Base-by-base conservation (phyloP, 2,329 filamentous ascomycete species). In the Fusarium gaditjirri region DNA sequence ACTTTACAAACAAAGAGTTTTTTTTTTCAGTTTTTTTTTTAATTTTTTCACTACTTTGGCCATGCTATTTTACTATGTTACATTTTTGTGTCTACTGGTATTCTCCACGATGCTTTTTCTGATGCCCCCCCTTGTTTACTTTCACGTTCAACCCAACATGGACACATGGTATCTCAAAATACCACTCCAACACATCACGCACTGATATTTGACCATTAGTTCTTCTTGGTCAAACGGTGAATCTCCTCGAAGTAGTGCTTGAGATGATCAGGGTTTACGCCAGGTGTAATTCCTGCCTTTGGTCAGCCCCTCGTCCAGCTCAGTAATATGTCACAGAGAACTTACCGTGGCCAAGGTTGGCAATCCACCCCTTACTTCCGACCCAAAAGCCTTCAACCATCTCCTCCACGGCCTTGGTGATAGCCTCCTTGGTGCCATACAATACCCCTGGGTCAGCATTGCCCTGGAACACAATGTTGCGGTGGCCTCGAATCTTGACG, bases 201-300 rank as follows among this genome's bases (percentile, higher is more conserved):
- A 29, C 27, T 39, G 16, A 16, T 7, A 19, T 29, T 46, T n/a
- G 17, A 25, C 41, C 16, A 21, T 71, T 63, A 82, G 53, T 80
- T 80, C 77, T 80, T 80, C 77, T 86, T 87, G 39, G 88, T 89
- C 66, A 91, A 82, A 52, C 93, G 89, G 81, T 97, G 94, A 63
- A 98, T 91, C 83, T 99, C 96, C 79, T 97, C 87, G 73, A 99
- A 95, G 85, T 93, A 99, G 84, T 97, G 97, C 80, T 91, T 95
- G 75, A 99, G 85, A 81, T 97, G 92, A 54, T 98, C 94, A 0
- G 96, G 96, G 76, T 98, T 93, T 59, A 99, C 96, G 72, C 95
- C 92, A 2, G 96, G 96, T 36, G 96, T 99, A 72, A 99, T 94
- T 68, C 94, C 94, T 96, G 77, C 8, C 29, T 27, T 52, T 3